phyloP scores from a whole-genome alignment of 2,329 filamentous ascomycete species.

The Dactylellina leptospora region DNA sequence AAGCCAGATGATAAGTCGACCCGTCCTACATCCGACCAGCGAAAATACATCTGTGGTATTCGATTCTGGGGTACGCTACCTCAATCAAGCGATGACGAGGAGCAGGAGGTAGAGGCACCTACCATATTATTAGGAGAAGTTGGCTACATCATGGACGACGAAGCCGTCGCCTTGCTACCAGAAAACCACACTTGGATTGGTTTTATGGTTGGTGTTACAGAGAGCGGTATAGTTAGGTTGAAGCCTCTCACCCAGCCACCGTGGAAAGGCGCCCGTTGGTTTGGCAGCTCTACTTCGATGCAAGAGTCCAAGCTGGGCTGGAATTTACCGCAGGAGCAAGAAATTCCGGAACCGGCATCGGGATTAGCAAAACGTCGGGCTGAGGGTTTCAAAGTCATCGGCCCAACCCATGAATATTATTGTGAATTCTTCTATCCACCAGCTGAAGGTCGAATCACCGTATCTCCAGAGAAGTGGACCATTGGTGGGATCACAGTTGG shows the following conservation, averaged over 20 bases:
- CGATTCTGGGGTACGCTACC: conserved; percentile 44
- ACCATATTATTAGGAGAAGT: conserved; percentile 39
- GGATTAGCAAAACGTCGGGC: conserved; percentile 42
- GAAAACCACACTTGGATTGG: conserved; percentile 43
- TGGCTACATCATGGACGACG: conserved; percentile 45
- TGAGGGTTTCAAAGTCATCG: conserved; percentile 50
- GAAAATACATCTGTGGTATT: conserved; percentile 47
- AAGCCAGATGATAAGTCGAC: conserved; percentile 31
- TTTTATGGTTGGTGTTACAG: conserved; percentile 51
- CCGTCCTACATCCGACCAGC: conserved; percentile 13
- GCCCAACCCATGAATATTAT: conserved; percentile 44
- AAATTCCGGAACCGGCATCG: conserved; percentile 33
- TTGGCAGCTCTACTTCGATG: conserved; percentile 36
- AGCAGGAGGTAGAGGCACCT: background rate
- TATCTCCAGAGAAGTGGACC: conserved; percentile 33
- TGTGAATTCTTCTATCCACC: conserved; percentile 36
- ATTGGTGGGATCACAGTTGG: conserved; percentile 44
- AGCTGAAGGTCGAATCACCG: conserved; percentile 28
- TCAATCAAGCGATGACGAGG: conserved; percentile 25
- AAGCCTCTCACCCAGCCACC: conserved; percentile 48
- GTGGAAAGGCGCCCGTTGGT: conserved; percentile 46
- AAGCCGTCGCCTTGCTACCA: conserved; percentile 26
- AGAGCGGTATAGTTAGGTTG: conserved; percentile 48
- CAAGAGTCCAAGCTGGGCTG: conserved; percentile 41
- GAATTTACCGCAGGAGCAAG: conserved; percentile 41